Evolutionary conservation across 73 alveolate species (phyloP).

Genomic region (Paramecium bursaria): DNA sequence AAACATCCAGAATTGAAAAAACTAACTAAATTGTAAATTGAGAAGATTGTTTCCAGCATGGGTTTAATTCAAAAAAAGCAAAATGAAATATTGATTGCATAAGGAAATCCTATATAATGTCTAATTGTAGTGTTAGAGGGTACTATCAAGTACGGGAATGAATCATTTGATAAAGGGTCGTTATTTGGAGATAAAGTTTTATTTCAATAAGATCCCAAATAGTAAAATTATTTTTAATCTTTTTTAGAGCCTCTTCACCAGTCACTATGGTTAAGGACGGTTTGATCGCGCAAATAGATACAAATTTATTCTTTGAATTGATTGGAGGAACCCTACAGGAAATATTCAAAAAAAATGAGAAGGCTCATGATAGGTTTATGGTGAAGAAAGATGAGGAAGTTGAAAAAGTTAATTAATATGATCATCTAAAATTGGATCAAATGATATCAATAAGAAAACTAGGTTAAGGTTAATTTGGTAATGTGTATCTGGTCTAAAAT

Average conservation of each 20-base stretch:
- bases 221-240: no score
- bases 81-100: conserved; percentile 16
- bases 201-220: no score
- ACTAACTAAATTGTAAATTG: conserved; percentile 68
- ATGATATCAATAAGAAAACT: conserved; percentile 42
- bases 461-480: conserved; percentile 78
- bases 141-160: not conserved
- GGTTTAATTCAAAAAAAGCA: conserved; percentile 34
- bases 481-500: conserved; percentile 68
- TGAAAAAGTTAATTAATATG: conserved; percentile 67
- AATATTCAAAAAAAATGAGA: conserved; percentile 59
- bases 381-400: conserved; percentile 62
- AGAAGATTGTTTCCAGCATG: conserved; percentile 53
- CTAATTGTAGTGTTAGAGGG: conserved; percentile 50
- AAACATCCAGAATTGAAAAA: conserved; percentile 37
- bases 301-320: conserved; percentile 45
- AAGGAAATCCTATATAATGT: conserved; percentile 38
- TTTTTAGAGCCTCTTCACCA: no score
- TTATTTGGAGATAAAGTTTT: conserved; percentile 51
- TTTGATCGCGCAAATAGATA: conserved; percentile 22
- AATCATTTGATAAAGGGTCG: conserved; percentile 31
- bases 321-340: conserved; percentile 66
- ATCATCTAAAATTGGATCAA: conserved; percentile 60
- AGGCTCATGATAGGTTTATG: conserved; percentile 63
- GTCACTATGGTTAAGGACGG: conserved; percentile 66